Base-by-base conservation (phyloP, 345 rosid genomes). In the Anacardium occidentale region DNA sequence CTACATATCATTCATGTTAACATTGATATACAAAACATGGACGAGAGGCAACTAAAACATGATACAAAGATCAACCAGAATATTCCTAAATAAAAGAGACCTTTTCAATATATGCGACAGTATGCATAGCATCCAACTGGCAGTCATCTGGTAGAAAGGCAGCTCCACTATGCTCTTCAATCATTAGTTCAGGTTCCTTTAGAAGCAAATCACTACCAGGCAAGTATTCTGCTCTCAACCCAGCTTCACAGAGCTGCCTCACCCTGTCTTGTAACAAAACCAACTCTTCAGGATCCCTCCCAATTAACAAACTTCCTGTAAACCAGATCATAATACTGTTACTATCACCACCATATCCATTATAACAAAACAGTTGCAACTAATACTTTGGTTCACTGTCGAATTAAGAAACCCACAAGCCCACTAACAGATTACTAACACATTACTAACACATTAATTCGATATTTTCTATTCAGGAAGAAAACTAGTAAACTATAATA, bases 231-330 rank as follows among this genome's bases (percentile, higher is more conserved):
- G 87, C 88, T 75, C 79, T 82, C 56, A 94, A 61, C 54, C 97
- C 95, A 53, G 92, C 93, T 86, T 90, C 86, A 77, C 84, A 74
- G 18, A 90, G 78, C 75, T 75, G 83, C 72, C 80, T 72, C 70
- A 89, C 98, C 82, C 71, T 90, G 74, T 50, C 81, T 52, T 84
- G 80, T 74, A 92, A 81, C 76, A 68, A 75, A 75, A 68, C 74
- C 47, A 85, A 78, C 76, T 92, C 97, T 66, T 86, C 77, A 65
- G 78, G 76, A 17, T 85, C 85, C 77, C 68, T 85, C 21, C 97
- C 95, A 74, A 94, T 81, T 20, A 92, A 69, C 86, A 94, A 75
- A 79, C 97, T 90, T 73, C 97, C 97, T 94, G 76, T 21, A 76
- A 64, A 62, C 52, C 15, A 69, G n/a, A 76, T 74, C 34, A 63